A percentile compares a stretch with the other conserved stretches of the same genome.
Conservation (phyloP, 192 early-diverging fungal genomes). For the Mortierella claussenii region DNA sequence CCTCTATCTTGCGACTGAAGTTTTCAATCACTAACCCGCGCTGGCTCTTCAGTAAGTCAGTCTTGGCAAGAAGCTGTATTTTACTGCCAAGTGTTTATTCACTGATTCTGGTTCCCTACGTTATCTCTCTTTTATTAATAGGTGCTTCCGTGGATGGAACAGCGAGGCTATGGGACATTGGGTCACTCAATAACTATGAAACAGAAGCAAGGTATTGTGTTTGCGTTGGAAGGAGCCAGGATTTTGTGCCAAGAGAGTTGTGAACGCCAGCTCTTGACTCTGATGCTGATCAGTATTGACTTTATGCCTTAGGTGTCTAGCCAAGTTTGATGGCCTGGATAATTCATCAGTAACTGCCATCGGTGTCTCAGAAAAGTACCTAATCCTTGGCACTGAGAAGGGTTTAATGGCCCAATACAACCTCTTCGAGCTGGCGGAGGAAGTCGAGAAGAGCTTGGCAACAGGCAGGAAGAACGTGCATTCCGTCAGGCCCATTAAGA, state of each 20-base stretch:
- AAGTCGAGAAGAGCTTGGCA: conserved; percentile 9
- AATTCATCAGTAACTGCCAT: conserved; percentile 35
- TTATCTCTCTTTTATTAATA: conserved; percentile 8
- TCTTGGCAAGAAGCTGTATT: neutral
- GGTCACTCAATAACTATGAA: conserved; percentile 32
- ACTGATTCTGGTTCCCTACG: neutral
- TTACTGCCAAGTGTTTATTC: neutral
- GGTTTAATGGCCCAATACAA: conserved; percentile 31
- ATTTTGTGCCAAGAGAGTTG: neutral
- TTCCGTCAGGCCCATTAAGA: conserved; percentile 14
- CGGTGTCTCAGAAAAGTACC: conserved; percentile 42
- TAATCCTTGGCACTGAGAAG: conserved; percentile 30
- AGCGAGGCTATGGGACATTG: conserved; percentile 64
- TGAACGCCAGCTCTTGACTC: neutral
- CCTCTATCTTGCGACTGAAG: conserved; percentile 41
- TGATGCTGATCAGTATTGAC: neutral
- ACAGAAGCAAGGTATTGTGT: conserved; percentile 43
- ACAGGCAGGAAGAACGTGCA: neutral
- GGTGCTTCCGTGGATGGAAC: conserved; percentile 57
- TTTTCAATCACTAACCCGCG: conserved; percentile 57
- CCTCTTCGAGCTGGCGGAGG: conserved; percentile 10
- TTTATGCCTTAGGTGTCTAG: conserved; percentile 48
- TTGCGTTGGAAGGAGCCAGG: no score
- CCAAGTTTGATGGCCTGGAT: conserved; percentile 25
- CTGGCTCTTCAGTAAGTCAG: conserved; percentile 59